Base-by-base conservation (phyloP, 495 filamentous ascomycete genomes). In the Aspergillus mulundensis region DNA sequence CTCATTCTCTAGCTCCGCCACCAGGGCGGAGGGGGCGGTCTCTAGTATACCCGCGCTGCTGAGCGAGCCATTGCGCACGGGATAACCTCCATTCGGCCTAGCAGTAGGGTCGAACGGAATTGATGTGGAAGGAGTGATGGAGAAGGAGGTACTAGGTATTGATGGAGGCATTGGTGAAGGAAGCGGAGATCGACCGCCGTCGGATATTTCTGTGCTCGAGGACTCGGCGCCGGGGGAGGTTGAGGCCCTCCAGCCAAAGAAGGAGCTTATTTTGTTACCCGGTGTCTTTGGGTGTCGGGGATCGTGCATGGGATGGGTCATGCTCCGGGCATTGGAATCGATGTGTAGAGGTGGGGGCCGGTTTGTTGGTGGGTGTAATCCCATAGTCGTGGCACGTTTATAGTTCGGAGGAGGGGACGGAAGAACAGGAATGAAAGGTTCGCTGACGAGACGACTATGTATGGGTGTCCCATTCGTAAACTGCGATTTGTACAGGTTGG, bases 1-100 rank as follows among this genome's bases (percentile, higher is more conserved):
- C 76, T 98, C 94, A 62, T 90, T 88, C 76, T 97, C 92, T 76
- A 98, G 83, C 63, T 95, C 92, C 63, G 70, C 64, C 54, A 77
- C 62, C 54, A 75, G 73, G 24, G 66, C 87, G 79, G 69, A 87
- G 21, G 69, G 76, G 60, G 74, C 75, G 53, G 70, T 67, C 5
- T 77, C 74, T 23, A 73, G 75, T 46, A 64, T 54, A 62, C 74
- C 69, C n/a, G 66, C 46, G 63, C 76, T 60, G 51, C 71, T 68
- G 39, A 76, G 42, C 43, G 75, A 75, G 0, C 64, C 58, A 34
- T 66, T 73, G 23, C 66, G 66, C 15, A 60, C 65, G 24, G 69
- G 45, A 65, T 70, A 69, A 36, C 73, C 66, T n/a, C 70, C 71
- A 66, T 77, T 72, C 39, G 64, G 65, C 55, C 67, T 77, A 46